Evolutionary conservation across 345 rosid species (phyloP).

Genomic region (Limnanthes douglasii): DNA sequence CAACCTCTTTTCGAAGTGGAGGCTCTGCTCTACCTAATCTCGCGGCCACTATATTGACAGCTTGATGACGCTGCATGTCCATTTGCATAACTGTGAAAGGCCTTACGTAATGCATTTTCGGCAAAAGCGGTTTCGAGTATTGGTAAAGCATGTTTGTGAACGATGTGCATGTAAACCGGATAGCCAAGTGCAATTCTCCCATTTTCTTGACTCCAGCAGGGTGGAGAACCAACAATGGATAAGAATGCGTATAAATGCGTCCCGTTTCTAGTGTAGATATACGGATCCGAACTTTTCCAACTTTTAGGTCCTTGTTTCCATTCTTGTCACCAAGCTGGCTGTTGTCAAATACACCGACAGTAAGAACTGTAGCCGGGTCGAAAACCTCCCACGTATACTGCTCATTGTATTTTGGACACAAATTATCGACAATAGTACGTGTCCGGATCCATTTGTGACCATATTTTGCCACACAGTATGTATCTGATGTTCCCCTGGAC

Average conservation of each 20-base stretch:
- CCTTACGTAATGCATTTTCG: conserved; percentile 85
- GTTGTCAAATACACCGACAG: conserved; percentile 85
- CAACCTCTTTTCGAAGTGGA: conserved; percentile 76
- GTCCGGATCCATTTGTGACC: conserved; percentile 97
- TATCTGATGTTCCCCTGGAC: conserved; percentile 76
- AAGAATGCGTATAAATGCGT: conserved; percentile 80
- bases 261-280: conserved; percentile 86
- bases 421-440: conserved; percentile 74
- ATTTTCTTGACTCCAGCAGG: conserved; percentile 85
- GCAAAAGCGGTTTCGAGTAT: conserved; percentile 72
- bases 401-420: conserved; percentile 79
- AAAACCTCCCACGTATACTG: conserved; percentile 97
- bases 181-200: conserved; percentile 93
- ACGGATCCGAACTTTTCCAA: conserved; percentile 91
- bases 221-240: conserved; percentile 83
- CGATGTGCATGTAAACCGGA: conserved; percentile 68
- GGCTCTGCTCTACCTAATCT: conserved; percentile 90
- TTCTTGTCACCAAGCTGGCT: conserved; percentile 68
- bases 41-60: conserved; percentile 65
- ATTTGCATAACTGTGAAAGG: conserved; percentile 82
- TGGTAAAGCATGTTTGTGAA: conserved; percentile 77
- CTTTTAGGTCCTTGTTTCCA: conserved; percentile 49
- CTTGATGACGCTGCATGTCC: conserved; percentile 80
- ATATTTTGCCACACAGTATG: conserved; percentile 91
- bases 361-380: conserved; percentile 88